Conservation (phyloP, 371 early-diverging fungal genomes). For the Batrachochytrium dendrobatidis region DNA sequence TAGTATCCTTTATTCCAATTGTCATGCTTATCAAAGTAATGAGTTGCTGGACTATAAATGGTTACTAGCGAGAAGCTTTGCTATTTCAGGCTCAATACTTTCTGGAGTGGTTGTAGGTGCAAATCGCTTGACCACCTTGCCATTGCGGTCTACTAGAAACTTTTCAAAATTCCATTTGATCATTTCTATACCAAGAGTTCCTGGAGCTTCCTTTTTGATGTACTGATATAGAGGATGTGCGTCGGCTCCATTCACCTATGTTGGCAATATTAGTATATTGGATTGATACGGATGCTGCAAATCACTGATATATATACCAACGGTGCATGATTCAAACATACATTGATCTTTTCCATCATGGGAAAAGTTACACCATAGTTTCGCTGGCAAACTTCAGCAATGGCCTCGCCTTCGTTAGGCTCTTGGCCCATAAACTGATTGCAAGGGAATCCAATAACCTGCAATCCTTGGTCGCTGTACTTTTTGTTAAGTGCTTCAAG, state of each 20-base stretch:
- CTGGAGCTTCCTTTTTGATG: slow-evolving; percentile 24
- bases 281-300: too few relatives aligned
- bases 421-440: slow-evolving; percentile 36
- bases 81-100: slow-evolving; percentile 17
- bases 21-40: too few relatives aligned
- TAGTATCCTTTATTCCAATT: too few relatives aligned
- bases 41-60: too few relatives aligned
- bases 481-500: slow-evolving; percentile 73
- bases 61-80: slow-evolving; percentile 13
- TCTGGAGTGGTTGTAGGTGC: slow-evolving; percentile 26
- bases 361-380: slow-evolving; percentile 73
- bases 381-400: slow-evolving; percentile 44
- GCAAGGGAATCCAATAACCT: slow-evolving; percentile 56
- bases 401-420: not conserved
- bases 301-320: too few relatives aligned
- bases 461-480: slow-evolving; percentile 65
- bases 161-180: slow-evolving; percentile 40
- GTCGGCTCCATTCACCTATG: slow-evolving; percentile 30
- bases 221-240: slow-evolving; percentile 36
- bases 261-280: too few relatives aligned
- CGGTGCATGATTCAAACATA: slow-evolving; percentile 9
- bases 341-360: slow-evolving; percentile 70
- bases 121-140: slow-evolving; percentile 40
- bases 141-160: slow-evolving; percentile 46
- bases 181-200: slow-evolving; percentile 22